Base-by-base conservation (phyloP, 164 flowering plant species). In the Chimonanthus salicifolius region DNA sequence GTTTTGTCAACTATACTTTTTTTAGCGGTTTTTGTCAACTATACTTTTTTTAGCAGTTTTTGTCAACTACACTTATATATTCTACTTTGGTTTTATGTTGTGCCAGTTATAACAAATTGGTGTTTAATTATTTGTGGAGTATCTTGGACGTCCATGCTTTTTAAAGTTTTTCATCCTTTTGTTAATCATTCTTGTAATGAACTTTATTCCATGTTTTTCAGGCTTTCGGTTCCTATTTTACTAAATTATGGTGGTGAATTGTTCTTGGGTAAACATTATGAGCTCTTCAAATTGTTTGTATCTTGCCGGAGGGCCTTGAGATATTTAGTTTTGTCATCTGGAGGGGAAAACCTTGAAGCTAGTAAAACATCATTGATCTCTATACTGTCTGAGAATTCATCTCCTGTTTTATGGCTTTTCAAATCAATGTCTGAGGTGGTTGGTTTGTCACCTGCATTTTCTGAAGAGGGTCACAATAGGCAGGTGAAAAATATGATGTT, bases 251-350 rank as follows among this genome's bases (percentile, higher is more conserved):
- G 72, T 49, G 76, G 74, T 71, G 66, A 69, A 67, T 43, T 77
- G 9, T 67, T 7, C 21, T 50, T 66, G 21, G 54, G 67, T 67
- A 66, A 65, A 49, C 51, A 67, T 64, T 64, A 64, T 69, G 86
- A 88, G 77, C 86, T 85, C 64, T 75, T 90, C 44, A 74, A 79
- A 70, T 77, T 92, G 82, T 83, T 93, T 71, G 67, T 88, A 4
- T 81, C 81, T 75, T 91, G 96, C 72, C 91, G 99, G 77, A 87
- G 86, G 83, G 81, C 92, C 76, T 81, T 91, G 73, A 90, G 83
- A 74, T 71, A 78, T 75, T 72, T 92, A 49, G 45, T 83, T 68
- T 76, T 83, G 83, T 78, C 84, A 67, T 84, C 81, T 64, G 81
- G 78, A 64, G 89, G 82, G 69, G 82, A 81, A 68, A 83, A 71